Percentiles rank a stretch among this genome's conserved stretches.
These are phyloP conservation scores for Oryza australiensis DNA, from an alignment of 176 grass and related monocot species.

Conservation along the genomic window DNA sequence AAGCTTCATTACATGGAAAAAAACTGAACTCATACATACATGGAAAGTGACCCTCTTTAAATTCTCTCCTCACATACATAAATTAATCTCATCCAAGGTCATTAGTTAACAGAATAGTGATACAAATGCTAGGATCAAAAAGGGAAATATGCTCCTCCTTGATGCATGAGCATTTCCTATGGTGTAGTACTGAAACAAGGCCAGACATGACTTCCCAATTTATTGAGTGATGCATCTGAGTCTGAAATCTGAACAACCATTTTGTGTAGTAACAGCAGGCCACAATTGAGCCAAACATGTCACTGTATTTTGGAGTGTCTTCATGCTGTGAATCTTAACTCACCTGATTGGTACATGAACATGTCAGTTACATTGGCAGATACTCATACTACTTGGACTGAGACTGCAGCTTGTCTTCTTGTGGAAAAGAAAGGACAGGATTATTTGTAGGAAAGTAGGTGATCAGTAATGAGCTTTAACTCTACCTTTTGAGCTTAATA, in stretches of 20 bases:
- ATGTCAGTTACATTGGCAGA: background rate
- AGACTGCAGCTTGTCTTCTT: background rate
- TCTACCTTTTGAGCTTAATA: background rate
- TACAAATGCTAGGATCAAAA: background rate
- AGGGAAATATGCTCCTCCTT: background rate
- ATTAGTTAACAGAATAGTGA: background rate
- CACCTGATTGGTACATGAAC: background rate
- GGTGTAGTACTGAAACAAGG: background rate
- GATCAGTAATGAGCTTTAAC: slow-evolving; percentile 7
- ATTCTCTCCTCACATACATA: background rate
- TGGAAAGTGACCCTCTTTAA: slow-evolving; percentile 6
- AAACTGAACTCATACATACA: background rate
- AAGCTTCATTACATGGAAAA: background rate
- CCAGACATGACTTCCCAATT: slow-evolving; percentile 1
- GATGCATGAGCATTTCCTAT: background rate
- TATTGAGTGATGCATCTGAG: slow-evolving; percentile 4
- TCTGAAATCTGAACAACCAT: slow-evolving; percentile 5
- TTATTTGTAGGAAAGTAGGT: background rate
- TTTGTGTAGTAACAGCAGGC: slow-evolving; percentile 25
- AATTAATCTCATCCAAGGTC: background rate
- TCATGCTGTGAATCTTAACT: slow-evolving; percentile 3
- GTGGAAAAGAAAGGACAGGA: background rate
- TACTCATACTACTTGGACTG: background rate
- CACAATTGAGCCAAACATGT: background rate
- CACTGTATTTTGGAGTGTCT: background rate